Base-by-base conservation (phyloP, 1,284 basidiomycete genomes). In the Polyporus tsugae region DNA sequence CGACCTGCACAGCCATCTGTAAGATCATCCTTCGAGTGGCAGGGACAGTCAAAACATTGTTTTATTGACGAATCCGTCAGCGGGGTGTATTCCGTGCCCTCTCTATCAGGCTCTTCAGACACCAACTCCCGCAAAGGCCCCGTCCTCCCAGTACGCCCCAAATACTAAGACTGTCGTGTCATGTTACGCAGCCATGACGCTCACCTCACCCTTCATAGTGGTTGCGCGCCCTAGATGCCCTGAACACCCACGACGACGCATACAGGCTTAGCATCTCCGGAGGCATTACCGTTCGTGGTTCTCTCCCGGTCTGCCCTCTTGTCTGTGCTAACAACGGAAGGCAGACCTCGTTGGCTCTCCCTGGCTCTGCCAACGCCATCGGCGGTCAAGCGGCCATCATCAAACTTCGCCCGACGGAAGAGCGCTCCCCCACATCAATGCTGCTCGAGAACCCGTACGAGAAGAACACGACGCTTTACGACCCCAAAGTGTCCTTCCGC, bases 311-410 rank as follows among this genome's bases (percentile, higher is more conserved):
- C 19, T 9, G 35, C 6, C 36, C n/a, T 55, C 41, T n/a, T 29
- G 7, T 13, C 17, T 17, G 5, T 5, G 11, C 36, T 53, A 15
- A 44, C 13, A n/a, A n/a, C n/a, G 7, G 35, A n/a, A 11, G 1
- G 19, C 11, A 72, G 70, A 72, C 84, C 0, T 75, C 82, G 11
- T 77, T 86, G 29, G 78, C 86, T 13, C 80, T 87, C 0, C 85
- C 86, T 2, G 86, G 86, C 6, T 83, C 81, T 6, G 84, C 82
- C 10, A 81, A 85, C 73, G 82, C 81, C 19, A 84, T 86, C 46
- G 85, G 77, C 25, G 77, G 77, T 0, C 75, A 78, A 64, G 76
- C 84, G 0, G 87, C 85, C 72, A 74, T 82, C 10, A 84, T 88
- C 75, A 89, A 90, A 73, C 75, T 86, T 17, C 78, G 87, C 17